Conservation (phyloP, 192 early-diverging fungal genomes). For the Obelidium mucronatum region DNA sequence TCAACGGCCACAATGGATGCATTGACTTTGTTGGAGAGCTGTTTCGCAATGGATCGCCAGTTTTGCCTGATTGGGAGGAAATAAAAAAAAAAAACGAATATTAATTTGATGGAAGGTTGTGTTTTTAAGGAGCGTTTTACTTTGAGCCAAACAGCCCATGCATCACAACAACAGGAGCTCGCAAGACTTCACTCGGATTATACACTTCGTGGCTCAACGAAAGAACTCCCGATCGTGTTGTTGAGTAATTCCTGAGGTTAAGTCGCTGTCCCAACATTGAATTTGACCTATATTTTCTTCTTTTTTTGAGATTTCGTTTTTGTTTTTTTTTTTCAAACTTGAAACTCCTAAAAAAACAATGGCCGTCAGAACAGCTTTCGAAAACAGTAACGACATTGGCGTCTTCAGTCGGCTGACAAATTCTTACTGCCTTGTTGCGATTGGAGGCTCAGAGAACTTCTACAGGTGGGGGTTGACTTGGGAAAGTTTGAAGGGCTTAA, state of each 20-base stretch:
- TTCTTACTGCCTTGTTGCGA: slow-evolving; percentile 95
- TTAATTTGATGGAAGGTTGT: too few relatives aligned
- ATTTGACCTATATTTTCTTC: neutral
- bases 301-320: slow-evolving; percentile 23
- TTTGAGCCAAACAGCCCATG: slow-evolving; percentile 32
- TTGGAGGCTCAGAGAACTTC: slow-evolving; percentile 99
- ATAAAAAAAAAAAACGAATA: too few relatives aligned
- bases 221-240: neutral
- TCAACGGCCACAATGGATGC: slow-evolving; percentile 80
- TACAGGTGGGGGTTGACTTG: slow-evolving; percentile 73
- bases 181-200: neutral
- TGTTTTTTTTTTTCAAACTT: neutral
- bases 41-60: slow-evolving; percentile 73
- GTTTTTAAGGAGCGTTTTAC: neutral
- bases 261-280: neutral
- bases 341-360: slow-evolving; percentile 14
- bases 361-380: slow-evolving; percentile 85
- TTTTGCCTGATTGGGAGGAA: too few relatives aligned
- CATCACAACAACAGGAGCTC: slow-evolving; percentile 17
- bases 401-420: slow-evolving; percentile 98
- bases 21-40: slow-evolving; percentile 66
- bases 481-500: neutral
- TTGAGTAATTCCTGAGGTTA: neutral
- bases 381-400: slow-evolving; percentile 99
- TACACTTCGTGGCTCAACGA: slow-evolving; percentile 5